Base-by-base conservation (phyloP, 1,284 basidiomycete species). In the Malassezia equina region DNA sequence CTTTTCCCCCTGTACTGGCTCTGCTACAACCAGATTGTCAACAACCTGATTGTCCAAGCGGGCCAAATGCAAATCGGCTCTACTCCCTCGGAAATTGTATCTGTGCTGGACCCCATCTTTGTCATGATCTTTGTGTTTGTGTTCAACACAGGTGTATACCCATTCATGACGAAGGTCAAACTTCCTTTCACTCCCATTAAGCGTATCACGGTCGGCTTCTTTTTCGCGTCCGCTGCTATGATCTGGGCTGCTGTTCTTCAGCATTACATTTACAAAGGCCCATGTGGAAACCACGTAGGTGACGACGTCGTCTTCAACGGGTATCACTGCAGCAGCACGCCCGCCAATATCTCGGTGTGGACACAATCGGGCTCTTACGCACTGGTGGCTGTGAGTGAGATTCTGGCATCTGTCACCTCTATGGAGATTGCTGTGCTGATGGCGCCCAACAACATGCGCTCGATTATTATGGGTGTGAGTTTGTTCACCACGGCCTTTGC, bases 381-480 rank as follows among this genome's bases (percentile, higher is more conserved):
- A 21, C 62, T 79, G n/a, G 77, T 78, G 19, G 79, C 77, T 34
- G 51, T 78, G 45, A 78, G 76, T 17, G 79, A 79, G 77, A 88
- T 91, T 69, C 81, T 91, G 50, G 86, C 87, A 0, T 86, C 84
- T 8, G 87, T 91, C 75, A 89, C 87, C 17, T 76, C 76, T 48
- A 68, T 79, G 62, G 88, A 91, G 75, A 89, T 89, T 72, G 88
- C 87, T n/a, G 89, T 86, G 78, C 87, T 85, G 56, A 89, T 75
- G 62, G 76, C 76, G 8, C 76, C 76, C 51, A 71, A 66, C 55
- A 73, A 69, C 56, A 76, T 77, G 76, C 66, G 73, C 7, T 76
- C 74, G 28, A 67, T 77, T 32, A 72, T 76, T 50, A 75, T 72
- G 70, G 59, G 58, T 27, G 51, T 67, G 41, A 69, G 73, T 86